A percentile compares a stretch with the other conserved stretches of the same genome.
Evolutionary conservation across 306 rosid species (phyloP).

Genomic region (Neltuma alba): DNA sequence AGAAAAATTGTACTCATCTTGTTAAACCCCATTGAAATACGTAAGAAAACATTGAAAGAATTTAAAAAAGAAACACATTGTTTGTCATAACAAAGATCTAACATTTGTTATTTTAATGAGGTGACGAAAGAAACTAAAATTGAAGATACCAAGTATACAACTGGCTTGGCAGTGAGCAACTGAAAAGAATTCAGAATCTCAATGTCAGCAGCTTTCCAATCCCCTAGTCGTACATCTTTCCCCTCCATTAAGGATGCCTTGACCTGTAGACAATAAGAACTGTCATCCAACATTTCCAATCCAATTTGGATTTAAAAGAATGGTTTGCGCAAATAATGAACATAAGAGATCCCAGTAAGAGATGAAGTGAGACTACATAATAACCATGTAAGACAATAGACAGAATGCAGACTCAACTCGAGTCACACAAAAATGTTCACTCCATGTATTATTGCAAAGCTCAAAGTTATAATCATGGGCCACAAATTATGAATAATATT

Average conservation of each 20-base stretch:
- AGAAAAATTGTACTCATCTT: not conserved
- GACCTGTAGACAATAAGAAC: conserved; percentile 60
- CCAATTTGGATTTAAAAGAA: not conserved
- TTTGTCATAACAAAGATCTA: not conserved
- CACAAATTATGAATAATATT: not conserved
- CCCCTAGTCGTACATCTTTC: conserved; percentile 94
- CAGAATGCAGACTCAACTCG: not conserved
- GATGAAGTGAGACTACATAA: conserved; percentile 1
- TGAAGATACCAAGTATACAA: conserved; percentile 82
- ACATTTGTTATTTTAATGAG: conserved; percentile 1
- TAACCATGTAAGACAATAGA: not conserved
- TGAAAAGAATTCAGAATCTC: conserved; percentile 92
- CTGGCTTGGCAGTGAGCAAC: conserved; percentile 95
- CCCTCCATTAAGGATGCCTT: conserved; percentile 77
- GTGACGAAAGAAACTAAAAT: not conserved
- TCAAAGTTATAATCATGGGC: not conserved
- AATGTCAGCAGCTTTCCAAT: conserved; percentile 93
- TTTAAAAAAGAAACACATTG: no score
- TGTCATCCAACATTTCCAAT: conserved; percentile 20
- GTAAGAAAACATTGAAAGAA: not conserved
- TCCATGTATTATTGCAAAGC: not conserved
- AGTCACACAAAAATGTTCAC: not conserved
- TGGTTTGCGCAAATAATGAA: not conserved
- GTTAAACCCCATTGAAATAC: not conserved
- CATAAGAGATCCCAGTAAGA: conserved; percentile 2